Conservation (phyloP, 176 grass and related monocot genomes). For the Melocanna baccifera region DNA sequence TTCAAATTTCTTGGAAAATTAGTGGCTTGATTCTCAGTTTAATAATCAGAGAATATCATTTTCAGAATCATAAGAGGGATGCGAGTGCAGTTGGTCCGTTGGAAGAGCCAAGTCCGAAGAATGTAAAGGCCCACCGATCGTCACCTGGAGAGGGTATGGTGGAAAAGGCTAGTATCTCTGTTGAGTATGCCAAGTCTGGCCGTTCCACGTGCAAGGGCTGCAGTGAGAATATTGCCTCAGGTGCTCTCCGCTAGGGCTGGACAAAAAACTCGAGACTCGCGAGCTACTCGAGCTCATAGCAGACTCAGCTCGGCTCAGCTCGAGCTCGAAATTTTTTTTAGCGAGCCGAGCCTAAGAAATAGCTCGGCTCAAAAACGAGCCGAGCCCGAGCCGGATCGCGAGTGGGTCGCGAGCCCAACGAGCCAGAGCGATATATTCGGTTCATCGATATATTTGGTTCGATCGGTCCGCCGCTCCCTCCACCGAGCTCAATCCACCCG, state of each 20-base stretch:
- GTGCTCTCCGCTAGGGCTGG: conserved; percentile 42
- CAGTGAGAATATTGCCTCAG: conserved; percentile 31
- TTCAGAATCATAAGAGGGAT: conserved; percentile 50
- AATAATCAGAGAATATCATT: conserved; percentile 9
- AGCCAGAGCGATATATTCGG: no score
- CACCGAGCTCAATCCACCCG: no score
- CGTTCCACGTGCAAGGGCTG: conserved; percentile 43
- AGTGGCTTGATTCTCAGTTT: background rate
- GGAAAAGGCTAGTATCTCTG: conserved; percentile 31
- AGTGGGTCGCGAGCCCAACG: no score
- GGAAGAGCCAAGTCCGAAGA: conserved; percentile 43
- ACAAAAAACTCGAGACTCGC: no score
- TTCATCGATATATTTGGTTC: no score
- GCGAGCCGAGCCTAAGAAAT: no score
- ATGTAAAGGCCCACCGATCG: conserved; percentile 39
- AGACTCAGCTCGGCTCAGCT: no score
- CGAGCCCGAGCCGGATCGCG: no score
- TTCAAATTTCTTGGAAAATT: background rate
- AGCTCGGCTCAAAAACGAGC: no score
- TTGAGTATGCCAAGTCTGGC: conserved; percentile 46
- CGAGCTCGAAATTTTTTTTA: no score
- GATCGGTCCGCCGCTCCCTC: no score
- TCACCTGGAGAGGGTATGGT: conserved; percentile 34
- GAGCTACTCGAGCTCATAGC: no score
- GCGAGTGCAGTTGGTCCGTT: background rate